phyloP scores from a whole-genome alignment of 306 rosid genomes.

The Aeschynomene evenia region DNA sequence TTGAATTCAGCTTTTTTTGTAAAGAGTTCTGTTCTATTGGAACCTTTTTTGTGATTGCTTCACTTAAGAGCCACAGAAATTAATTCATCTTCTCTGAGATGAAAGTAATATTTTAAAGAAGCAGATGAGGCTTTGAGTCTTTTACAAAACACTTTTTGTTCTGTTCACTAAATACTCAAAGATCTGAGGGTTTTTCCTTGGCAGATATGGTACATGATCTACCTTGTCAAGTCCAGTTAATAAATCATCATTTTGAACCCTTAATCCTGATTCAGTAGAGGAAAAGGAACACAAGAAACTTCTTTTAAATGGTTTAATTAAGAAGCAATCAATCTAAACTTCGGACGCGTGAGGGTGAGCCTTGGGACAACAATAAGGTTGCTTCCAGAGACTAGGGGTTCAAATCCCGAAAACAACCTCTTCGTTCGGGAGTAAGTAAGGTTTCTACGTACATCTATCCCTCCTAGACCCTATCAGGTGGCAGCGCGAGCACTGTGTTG shows the following conservation, averaged over 20 bases:
- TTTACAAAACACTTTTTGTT: not conserved
- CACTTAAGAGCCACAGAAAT: not conserved
- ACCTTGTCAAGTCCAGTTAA: not conserved
- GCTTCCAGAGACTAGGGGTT: too few relatives aligned
- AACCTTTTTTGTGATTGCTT: not conserved
- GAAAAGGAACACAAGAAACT: not conserved
- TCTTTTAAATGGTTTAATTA: not conserved
- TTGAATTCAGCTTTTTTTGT: not conserved
- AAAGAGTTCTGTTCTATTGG: not conserved
- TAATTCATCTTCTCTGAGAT: not conserved
- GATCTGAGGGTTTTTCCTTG: not conserved
- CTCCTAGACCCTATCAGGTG: too few relatives aligned
- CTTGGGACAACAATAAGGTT: too few relatives aligned
- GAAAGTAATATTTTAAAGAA: conserved; percentile 5
- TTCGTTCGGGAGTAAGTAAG: too few relatives aligned
- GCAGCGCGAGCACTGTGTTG: not conserved
- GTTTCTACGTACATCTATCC: too few relatives aligned
- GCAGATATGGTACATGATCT: not conserved
- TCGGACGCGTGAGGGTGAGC: not conserved
- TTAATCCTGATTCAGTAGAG: not conserved
- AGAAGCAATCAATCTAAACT: not conserved
- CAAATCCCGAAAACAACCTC: too few relatives aligned
- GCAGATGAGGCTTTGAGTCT: not conserved
- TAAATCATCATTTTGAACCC: not conserved
- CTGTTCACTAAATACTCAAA: not conserved